Evolutionary conservation across 306 rosid genomes (phyloP).

Genomic region (Vigna trinervia): DNA sequence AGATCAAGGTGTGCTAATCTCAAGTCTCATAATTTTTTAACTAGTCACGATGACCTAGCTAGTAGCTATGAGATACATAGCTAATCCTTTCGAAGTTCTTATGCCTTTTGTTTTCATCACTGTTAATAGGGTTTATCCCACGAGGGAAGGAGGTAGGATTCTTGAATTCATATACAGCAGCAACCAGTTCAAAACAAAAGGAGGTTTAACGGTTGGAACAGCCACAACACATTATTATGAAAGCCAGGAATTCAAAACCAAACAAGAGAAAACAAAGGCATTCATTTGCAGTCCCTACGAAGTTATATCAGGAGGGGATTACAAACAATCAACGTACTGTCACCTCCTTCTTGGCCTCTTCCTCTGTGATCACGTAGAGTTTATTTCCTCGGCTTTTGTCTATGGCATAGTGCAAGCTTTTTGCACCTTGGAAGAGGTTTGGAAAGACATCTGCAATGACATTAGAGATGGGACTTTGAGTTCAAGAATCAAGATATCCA

Average conservation of each 20-base stretch:
- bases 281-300: constrained; percentile 89
- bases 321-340: constrained; percentile 82
- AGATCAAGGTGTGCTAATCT: constrained; percentile 72
- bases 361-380: constrained; percentile 72
- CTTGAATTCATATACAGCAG: constrained; percentile 93
- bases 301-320: constrained; percentile 78
- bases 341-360: constrained; percentile 91
- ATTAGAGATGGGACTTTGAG: constrained; percentile 58
- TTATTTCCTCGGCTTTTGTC: constrained; percentile 78
- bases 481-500: constrained; percentile 55
- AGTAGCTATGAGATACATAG: not conserved
- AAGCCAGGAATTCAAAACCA: constrained; percentile 85
- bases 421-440: constrained; percentile 63
- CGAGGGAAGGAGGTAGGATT: constrained; percentile 73
- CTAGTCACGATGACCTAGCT: constrained; percentile 6
- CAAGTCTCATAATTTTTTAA: not conserved
- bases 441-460: constrained; percentile 74
- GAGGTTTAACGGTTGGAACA: constrained; percentile 76
- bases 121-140: constrained; percentile 68
- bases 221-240: constrained; percentile 93
- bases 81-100: not conserved
- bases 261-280: constrained; percentile 68
- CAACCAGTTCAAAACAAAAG: constrained; percentile 74
- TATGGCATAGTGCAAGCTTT: constrained; percentile 80
- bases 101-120: not conserved